These are phyloP conservation scores for Sphagnurus paluster DNA, from an alignment of 1,284 basidiomycete genomes.

Conservation along the genomic window DNA sequence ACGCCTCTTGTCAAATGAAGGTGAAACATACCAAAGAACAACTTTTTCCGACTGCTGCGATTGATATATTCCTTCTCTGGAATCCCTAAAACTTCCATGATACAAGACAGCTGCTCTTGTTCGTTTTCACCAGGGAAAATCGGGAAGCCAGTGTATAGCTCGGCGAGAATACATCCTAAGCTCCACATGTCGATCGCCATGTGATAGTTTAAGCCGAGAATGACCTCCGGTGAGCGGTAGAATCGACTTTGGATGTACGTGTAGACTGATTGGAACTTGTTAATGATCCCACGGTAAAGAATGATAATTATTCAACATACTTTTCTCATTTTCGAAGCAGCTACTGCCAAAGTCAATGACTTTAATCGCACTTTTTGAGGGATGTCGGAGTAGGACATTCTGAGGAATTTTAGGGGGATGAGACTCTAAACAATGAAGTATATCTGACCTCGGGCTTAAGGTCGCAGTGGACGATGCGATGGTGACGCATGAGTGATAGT, in stretches of 20 bases:
- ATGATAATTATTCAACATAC: no score
- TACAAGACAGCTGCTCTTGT: conserved; percentile 97
- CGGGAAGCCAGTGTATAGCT: conserved; percentile 98
- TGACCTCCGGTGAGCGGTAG: conserved; percentile 95
- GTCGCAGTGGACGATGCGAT: conserved; percentile 99
- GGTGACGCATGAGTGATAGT: conserved; percentile 90
- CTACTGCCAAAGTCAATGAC: conserved; percentile 99
- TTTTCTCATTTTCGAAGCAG: conserved; percentile 98
- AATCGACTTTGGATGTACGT: conserved; percentile 97
- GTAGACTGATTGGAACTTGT: conserved; percentile 67
- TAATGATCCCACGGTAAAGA: no score
- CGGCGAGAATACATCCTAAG: conserved; percentile 96
- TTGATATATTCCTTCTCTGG: conserved; percentile 96
- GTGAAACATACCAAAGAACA: conserved; percentile 85
- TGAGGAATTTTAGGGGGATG: conserved; percentile 29
- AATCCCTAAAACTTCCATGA: conserved; percentile 98
- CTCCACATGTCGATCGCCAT: conserved; percentile 99
- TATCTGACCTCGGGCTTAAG: conserved; percentile 89
- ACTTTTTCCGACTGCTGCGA: conserved; percentile 88
- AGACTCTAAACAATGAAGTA: not conserved
- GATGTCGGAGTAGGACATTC: conserved; percentile 95
- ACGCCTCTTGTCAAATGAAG: not conserved
- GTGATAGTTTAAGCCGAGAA: conserved; percentile 91
- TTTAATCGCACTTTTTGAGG: conserved; percentile 95
- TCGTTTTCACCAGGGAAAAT: conserved; percentile 99